Percentiles rank a stretch among this genome's conserved stretches.
Conservation (phyloP, 2,329 filamentous ascomycete species). For the Lojkania enalia region DNA sequence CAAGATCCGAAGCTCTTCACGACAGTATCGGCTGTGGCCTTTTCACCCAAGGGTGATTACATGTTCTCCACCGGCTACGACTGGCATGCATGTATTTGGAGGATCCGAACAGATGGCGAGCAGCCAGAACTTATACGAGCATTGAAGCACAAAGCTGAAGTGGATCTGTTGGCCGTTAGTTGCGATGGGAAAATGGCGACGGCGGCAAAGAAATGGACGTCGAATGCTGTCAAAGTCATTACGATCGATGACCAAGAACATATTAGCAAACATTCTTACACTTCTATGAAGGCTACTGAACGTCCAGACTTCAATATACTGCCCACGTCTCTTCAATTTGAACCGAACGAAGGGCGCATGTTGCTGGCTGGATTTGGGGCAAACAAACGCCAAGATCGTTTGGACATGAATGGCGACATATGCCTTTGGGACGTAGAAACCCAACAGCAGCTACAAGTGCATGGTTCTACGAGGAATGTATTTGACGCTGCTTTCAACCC, state of each 20-base stretch:
- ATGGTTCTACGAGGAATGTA: slow-evolving; percentile 56
- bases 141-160: slow-evolving; percentile 51
- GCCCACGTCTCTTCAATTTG: slow-evolving; percentile 39
- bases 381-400: slow-evolving; percentile 35
- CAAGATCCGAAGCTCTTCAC: slow-evolving; percentile 59
- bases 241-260: slow-evolving; percentile 21
- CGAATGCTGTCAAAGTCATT: slow-evolving; percentile 42
- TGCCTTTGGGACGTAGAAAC: slow-evolving; percentile 57
- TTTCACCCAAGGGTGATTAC: slow-evolving; percentile 49
- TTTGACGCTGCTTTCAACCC: slow-evolving; percentile 64
- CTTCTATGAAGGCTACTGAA: slow-evolving; percentile 34
- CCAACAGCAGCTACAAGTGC: slow-evolving; percentile 46
- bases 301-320: slow-evolving; percentile 34
- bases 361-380: slow-evolving; percentile 61
- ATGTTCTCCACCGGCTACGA: slow-evolving; percentile 62
- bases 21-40: slow-evolving; percentile 60
- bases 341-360: slow-evolving; percentile 38
- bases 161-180: slow-evolving; percentile 57
- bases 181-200: slow-evolving; percentile 52
- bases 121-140: slow-evolving; percentile 24
- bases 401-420: slow-evolving; percentile 54
- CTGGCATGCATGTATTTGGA: slow-evolving; percentile 50
- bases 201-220: slow-evolving; percentile 44
- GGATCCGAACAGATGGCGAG: slow-evolving; percentile 31
- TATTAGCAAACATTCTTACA: slow-evolving; percentile 19